These are phyloP conservation scores for Draba incana DNA, from an alignment of 345 rosid genomes.

Conservation along the genomic window DNA sequence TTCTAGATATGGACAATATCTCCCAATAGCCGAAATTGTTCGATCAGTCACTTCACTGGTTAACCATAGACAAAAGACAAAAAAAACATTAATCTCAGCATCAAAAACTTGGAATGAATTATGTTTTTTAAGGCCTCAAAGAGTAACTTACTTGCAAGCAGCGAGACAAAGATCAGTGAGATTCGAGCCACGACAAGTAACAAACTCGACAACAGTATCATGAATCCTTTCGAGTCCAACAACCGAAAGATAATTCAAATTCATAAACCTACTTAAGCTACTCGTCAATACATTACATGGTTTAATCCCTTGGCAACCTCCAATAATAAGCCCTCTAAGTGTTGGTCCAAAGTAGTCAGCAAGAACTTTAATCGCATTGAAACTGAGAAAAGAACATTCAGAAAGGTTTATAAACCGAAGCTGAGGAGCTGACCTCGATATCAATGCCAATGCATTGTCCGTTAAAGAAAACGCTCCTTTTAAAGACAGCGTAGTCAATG, in stretches of 20 bases:
- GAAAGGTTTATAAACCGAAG: slow-evolving; percentile 52
- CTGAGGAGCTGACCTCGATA: slow-evolving; percentile 46
- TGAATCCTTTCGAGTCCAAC: slow-evolving; percentile 45
- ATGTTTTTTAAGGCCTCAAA: background rate
- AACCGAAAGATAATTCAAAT: slow-evolving; percentile 50
- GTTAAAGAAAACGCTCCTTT: slow-evolving; percentile 52
- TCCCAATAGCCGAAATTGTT: slow-evolving; percentile 43
- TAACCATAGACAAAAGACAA: slow-evolving; percentile 36
- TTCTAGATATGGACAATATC: slow-evolving; percentile 36
- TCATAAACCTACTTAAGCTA: slow-evolving; percentile 40
- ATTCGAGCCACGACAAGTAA: slow-evolving; percentile 35
- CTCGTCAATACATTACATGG: slow-evolving; percentile 34
- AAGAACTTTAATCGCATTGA: slow-evolving; percentile 39
- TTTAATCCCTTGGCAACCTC: slow-evolving; percentile 50
- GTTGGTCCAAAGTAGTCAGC: slow-evolving; percentile 35
- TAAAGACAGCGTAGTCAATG: slow-evolving; percentile 48
- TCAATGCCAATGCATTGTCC: slow-evolving; percentile 43
- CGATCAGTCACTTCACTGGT: slow-evolving; percentile 53
- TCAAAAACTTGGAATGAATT: background rate
- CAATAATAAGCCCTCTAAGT: slow-evolving; percentile 54
- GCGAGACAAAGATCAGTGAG: slow-evolving; percentile 47
- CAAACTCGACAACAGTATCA: slow-evolving; percentile 37
- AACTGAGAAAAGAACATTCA: slow-evolving; percentile 51
- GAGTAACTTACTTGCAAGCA: slow-evolving; percentile 30
- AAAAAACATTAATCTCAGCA: background rate